Conservation (phyloP, 306 rosid species). For the Alnus glutinosa region DNA sequence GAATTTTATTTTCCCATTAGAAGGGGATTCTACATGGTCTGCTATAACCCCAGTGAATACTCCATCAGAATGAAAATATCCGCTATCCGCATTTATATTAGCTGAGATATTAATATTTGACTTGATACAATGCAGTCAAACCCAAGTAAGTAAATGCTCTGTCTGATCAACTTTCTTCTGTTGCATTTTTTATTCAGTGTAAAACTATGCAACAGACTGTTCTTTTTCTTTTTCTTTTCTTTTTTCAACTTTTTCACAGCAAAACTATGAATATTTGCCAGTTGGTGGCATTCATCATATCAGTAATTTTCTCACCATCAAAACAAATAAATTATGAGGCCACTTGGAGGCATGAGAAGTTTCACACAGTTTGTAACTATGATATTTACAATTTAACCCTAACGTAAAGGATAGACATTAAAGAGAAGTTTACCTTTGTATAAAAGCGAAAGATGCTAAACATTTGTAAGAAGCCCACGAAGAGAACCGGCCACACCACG, state of each 20-base stretch:
- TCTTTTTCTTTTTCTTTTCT: background rate
- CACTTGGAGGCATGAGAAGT: conserved; percentile 16
- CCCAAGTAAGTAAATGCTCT: no score
- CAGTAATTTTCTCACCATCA: background rate
- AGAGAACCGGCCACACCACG: conserved; percentile 66
- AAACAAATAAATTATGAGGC: conserved; percentile 1
- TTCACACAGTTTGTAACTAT: conserved; percentile 4
- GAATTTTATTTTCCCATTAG: background rate
- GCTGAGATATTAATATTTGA: no score
- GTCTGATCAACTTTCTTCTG: background rate
- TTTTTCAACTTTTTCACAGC: background rate
- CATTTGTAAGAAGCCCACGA: conserved; percentile 49
- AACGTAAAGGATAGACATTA: background rate
- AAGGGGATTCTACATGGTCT: background rate
- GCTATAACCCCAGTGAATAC: background rate
- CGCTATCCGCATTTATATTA: no score
- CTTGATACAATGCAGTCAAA: no score
- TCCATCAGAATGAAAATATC: background rate
- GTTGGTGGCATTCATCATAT: background rate
- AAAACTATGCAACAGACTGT: background rate
- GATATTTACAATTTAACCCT: background rate
- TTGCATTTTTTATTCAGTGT: background rate
- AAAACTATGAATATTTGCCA: background rate
- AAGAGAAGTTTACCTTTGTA: conserved; percentile 35
- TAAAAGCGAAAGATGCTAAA: background rate